A percentile compares a stretch with the other conserved stretches of the same genome.
Evolutionary conservation across 441 rosid genomes (phyloP).

Genomic region (Pelargonium citronellum): DNA sequence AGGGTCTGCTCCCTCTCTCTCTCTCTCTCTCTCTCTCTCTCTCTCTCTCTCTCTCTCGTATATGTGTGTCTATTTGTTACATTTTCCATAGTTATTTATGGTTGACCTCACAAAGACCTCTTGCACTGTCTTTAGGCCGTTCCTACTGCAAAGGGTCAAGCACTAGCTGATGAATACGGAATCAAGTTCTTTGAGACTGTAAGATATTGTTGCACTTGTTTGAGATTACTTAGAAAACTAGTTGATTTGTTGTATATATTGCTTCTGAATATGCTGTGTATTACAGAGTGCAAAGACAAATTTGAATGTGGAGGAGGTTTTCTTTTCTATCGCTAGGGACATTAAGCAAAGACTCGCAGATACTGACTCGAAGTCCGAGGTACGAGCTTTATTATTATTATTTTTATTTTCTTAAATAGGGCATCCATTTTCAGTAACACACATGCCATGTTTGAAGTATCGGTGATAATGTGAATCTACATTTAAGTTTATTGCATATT

Average conservation of each 20-base stretch:
- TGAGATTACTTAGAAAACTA: slow-evolving; percentile 71
- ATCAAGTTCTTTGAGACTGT: slow-evolving; percentile 87
- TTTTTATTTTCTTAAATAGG: not conserved
- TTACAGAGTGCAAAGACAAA: slow-evolving; percentile 19
- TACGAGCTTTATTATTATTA: not conserved
- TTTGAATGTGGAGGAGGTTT: slow-evolving; percentile 83
- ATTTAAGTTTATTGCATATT: too few species aligned
- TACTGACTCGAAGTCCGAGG: slow-evolving; percentile 2
- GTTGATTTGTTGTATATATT: not conserved
- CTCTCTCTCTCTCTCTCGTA: not conserved
- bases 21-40: slow-evolving; percentile 6
- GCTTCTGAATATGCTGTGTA: slow-evolving; percentile 1
- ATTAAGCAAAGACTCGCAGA: slow-evolving; percentile 65
- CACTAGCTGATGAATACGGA: slow-evolving; percentile 89
- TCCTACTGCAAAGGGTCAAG: slow-evolving; percentile 82
- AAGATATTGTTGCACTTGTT: slow-evolving; percentile 22
- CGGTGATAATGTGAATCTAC: too few species aligned
- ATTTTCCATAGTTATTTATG: not conserved
- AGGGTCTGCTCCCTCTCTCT: not conserved
- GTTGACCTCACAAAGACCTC: not conserved
- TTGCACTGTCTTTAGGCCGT: slow-evolving; percentile 45
- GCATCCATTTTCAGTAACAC: not conserved
- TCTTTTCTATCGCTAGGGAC: slow-evolving; percentile 83
- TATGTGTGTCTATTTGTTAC: not conserved
- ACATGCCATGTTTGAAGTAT: not conserved